phyloP scores from a whole-genome alignment of 2,329 filamentous ascomycete genomes.

The Cladosporium sp. region DNA sequence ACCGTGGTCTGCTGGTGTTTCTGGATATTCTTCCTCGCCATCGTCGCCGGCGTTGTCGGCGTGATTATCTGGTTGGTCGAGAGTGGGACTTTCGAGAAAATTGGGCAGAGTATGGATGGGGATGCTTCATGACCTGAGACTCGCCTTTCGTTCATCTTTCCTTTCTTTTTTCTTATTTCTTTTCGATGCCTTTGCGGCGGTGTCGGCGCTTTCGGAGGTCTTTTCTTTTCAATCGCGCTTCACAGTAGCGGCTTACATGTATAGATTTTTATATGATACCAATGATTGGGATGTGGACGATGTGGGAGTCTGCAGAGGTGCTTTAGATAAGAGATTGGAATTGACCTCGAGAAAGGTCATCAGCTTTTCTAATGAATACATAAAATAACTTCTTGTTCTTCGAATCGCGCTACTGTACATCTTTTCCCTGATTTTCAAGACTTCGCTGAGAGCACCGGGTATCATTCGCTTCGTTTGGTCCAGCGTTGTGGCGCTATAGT shows the following conservation, averaged over 20 bases:
- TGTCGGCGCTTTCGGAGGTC: neutral
- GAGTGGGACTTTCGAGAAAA: conserved; percentile 24
- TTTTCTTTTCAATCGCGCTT: neutral
- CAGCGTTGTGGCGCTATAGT: neutral
- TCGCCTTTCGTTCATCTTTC: neutral
- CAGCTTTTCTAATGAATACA: neutral
- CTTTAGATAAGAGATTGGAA: neutral
- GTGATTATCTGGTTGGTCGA: conserved; percentile 47
- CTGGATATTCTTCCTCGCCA: conserved; percentile 47
- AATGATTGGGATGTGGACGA: conserved; percentile 1
- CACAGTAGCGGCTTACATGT: neutral
- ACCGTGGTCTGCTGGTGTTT: conserved; percentile 51
- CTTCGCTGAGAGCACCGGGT: neutral
- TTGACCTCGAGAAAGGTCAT: neutral
- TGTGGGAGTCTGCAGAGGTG: neutral
- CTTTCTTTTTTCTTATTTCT: neutral
- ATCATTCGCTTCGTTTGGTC: neutral
- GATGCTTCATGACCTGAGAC: neutral
- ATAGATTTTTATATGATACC: conserved; percentile 10
- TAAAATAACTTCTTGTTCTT: neutral
- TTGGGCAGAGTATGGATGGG: neutral
- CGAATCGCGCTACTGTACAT: neutral
- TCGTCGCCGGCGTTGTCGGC: conserved; percentile 48
- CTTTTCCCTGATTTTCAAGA: neutral
- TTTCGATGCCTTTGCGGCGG: neutral